These are phyloP conservation scores for Solanum raphanifolium DNA, from an alignment of 257 asterid species.

Conservation along the genomic window DNA sequence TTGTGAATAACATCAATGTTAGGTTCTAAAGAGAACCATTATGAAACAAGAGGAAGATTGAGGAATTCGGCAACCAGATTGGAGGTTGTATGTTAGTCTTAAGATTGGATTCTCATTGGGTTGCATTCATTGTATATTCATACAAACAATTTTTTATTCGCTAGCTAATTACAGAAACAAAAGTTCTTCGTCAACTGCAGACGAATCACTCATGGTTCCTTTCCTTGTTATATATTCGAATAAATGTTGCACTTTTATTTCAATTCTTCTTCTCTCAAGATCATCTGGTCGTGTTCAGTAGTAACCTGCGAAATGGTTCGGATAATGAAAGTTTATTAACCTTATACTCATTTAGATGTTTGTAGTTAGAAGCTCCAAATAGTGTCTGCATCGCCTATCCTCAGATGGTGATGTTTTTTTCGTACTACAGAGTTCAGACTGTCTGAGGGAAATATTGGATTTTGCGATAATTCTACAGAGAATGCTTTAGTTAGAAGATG, in stretches of 20 bases:
- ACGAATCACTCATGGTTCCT: not conserved
- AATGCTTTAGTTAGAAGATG: not conserved
- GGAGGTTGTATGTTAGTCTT: not conserved
- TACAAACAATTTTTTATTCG: not conserved
- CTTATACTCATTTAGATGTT: not conserved
- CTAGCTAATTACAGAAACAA: not conserved
- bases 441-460: not conserved
- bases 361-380: not conserved
- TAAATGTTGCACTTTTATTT: not conserved
- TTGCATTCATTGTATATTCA: not conserved
- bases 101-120: not conserved
- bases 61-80: not conserved
- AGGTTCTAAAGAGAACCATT: not conserved
- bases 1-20: not conserved
- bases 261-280: not conserved
- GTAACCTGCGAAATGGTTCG: not conserved
- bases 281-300: not conserved
- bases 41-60: not conserved
- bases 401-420: not conserved
- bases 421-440: too few relatives aligned
- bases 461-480: not conserved
- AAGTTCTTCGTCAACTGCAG: not conserved
- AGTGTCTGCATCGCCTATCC: not conserved
- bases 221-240: not conserved
- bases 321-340: not conserved